Base-by-base conservation (phyloP, 1,139 yeast genomes). In the Blastobotrys capitulatus region DNA sequence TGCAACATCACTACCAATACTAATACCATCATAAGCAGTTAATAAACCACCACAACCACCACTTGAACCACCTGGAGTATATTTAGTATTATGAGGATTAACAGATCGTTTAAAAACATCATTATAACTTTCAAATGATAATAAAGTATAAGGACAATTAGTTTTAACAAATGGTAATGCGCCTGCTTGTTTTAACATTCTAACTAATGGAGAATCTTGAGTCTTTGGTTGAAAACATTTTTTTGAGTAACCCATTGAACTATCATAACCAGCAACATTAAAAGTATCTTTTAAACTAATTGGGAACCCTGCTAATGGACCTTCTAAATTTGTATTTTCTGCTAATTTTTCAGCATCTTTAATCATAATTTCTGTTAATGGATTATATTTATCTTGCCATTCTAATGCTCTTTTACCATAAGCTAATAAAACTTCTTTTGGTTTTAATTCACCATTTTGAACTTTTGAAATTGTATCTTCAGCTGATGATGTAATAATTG, bases 291-390 rank as follows among this genome's bases (percentile, higher is more conserved):
- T 79, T 49, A 83, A 60, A 2, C 87, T 79, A 44, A 83, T 70
- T 9, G 89, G 89, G 51, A 84, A 67, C 2, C 90, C 92, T 47
- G 84, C 87, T 32, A 83, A 65, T 6, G 83, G 82, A 15, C 86
- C 85, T 13, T 69, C 50, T 12, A 48, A 49, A 49, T 65, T 58
- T 50, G 55, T 52, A 12, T 52, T 42, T 15, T 56, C 60, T 13
- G 71, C 71, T 61, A 61, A 60, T 46, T 58, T 51, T 52, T 67
- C 69, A 4, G 71, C 70, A n/a, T 63, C 69, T 49, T 60, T 58
- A 52, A 69, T 62, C 59, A 70, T 52, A 46, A 71, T 57, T 56
- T 71, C 75, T 5, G 75, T 71, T 38, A 70, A 37, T 42, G 69
- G 62, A 53, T 71, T 71, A 48, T 61, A 56, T 31, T 62, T 60